Conservation (phyloP, 768 basidiomycete genomes). For the Candolleomyces aberdarensis region DNA sequence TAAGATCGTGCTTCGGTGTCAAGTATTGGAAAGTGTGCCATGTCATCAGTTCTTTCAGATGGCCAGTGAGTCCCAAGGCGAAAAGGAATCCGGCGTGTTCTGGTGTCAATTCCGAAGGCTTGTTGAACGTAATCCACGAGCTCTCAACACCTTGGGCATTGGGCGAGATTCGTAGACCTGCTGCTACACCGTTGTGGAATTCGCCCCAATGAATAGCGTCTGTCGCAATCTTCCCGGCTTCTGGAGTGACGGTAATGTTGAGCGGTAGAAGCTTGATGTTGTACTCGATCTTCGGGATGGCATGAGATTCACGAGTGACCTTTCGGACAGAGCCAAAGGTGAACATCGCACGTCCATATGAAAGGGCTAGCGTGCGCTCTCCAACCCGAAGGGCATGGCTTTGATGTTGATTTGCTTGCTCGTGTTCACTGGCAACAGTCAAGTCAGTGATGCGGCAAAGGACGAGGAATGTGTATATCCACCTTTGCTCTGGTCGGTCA, state of each 20-base stretch:
- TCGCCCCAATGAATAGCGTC: conserved; percentile 91
- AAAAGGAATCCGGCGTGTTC: conserved; percentile 97
- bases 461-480: not conserved
- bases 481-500: conserved; percentile 69
- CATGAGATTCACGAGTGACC: conserved; percentile 74
- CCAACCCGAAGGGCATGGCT: conserved; percentile 75
- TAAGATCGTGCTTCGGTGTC: conserved; percentile 94
- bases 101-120: conserved; percentile 83
- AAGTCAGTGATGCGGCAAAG: not conserved
- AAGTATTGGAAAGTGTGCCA: conserved; percentile 97
- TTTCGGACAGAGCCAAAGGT: conserved; percentile 80
- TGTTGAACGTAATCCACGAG: conserved; percentile 96
- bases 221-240: conserved; percentile 64
- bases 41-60: conserved; percentile 83
- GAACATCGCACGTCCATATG: conserved; percentile 89
- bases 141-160: conserved; percentile 77
- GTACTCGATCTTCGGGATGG: conserved; percentile 78
- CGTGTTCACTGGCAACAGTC: conserved; percentile 64
- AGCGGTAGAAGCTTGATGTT: conserved; percentile 71
- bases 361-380: conserved; percentile 84
- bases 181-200: conserved; percentile 96
- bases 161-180: conserved; percentile 80
- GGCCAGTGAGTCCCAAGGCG: conserved; percentile 89
- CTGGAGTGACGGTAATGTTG: conserved; percentile 61
- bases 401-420: conserved; percentile 84